Evolutionary conservation across 139 green algal genomes (phyloP), one percentile per base, ranked within the genome.

Genomic region (Raphidocelis subcapitata): DNA sequence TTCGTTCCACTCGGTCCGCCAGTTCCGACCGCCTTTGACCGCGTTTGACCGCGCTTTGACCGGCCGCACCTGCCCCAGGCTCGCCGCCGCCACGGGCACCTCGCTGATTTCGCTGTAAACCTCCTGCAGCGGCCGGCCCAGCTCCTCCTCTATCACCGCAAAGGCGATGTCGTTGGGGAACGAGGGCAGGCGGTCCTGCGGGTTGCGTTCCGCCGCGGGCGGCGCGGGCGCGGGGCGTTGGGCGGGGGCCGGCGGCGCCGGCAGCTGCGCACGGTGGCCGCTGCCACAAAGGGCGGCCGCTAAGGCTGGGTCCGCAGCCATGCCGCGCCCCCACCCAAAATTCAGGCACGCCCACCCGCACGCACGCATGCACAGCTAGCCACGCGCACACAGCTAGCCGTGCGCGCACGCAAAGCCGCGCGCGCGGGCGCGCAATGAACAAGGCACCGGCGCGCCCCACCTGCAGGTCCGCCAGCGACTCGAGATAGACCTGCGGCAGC

Each of bases 141-240:
- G 87, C 77, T 97, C 90, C 75, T 96, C 86, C 76, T 96, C 86
- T 15, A 98, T 93, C 59, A 97, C 72, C 36, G 74, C 73, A 37
- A 81, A 86, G 20, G 90, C 90, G 23, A 92, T 88, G 26, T 87
- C 81, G 61, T 79, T 84, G 36, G 84, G 80, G 73, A 93, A 95
- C 70, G 74, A 73, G 15, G 88, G 86, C 68, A 95, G 80, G 0
- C 85, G 59, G 86, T 96, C 91, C 79, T 95, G 83, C 51, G 83
- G 41, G 41, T n/a, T n/a, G n/a, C n/a, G n/a, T n/a, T n/a, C n/a
- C n/a, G n/a, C n/a, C n/a, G n/a, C n/a, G n/a, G n/a, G n/a, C n/a
- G n/a, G n/a, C n/a, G n/a, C n/a, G n/a, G n/a, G n/a, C n/a, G n/a
- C n/a, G n/a, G n/a, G n/a, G n/a, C n/a, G n/a, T n/a, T n/a, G n/a